Percentiles rank a stretch among this genome's conserved stretches.
Evolutionary conservation across 345 rosid species (phyloP).

Genomic region (Gynandropsis gynandra): DNA sequence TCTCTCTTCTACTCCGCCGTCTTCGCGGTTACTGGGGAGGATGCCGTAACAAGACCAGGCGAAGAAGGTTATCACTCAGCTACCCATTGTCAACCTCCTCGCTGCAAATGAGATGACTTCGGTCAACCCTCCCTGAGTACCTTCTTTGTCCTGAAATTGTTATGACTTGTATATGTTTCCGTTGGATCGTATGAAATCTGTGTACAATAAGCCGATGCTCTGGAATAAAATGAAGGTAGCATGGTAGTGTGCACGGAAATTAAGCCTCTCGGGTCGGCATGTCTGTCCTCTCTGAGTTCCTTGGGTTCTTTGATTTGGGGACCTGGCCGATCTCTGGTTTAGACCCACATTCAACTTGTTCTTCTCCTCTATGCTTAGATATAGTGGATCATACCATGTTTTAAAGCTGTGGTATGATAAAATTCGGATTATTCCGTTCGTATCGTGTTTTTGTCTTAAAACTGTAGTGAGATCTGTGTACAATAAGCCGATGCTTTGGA

Average conservation of each 20-base stretch:
- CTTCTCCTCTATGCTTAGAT: no score
- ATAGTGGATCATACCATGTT: no score
- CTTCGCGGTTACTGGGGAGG: conserved; percentile 26
- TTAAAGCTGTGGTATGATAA: no score
- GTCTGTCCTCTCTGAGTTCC: conserved; percentile 29
- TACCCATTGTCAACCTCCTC: conserved; percentile 87
- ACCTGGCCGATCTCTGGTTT: no score
- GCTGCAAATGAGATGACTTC: conserved; percentile 90
- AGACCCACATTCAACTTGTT: conserved; percentile 21
- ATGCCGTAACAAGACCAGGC: conserved; percentile 41
- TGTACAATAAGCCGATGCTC: conserved; percentile 49
- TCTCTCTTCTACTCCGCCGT: conserved; percentile 10
- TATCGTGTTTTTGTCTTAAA: no score
- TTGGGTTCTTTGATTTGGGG: conserved; percentile 22
- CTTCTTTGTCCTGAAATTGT: no score
- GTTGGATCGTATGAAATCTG: not conserved
- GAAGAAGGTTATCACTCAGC: conserved; percentile 52
- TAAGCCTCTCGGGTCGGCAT: conserved; percentile 18
- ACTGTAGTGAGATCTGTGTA: conserved; percentile 5
- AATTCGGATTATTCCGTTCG: no score
- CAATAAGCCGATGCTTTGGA: conserved; percentile 52
- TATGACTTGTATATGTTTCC: not conserved
- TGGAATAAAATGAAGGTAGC: conserved; percentile 46
- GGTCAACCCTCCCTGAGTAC: conserved; percentile 72
- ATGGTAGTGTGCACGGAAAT: conserved; percentile 46